Percentiles rank a stretch among this genome's conserved stretches.
Conservation (phyloP, 2,329 filamentous ascomycete species). For the Calonectria pseudoturangicola region DNA sequence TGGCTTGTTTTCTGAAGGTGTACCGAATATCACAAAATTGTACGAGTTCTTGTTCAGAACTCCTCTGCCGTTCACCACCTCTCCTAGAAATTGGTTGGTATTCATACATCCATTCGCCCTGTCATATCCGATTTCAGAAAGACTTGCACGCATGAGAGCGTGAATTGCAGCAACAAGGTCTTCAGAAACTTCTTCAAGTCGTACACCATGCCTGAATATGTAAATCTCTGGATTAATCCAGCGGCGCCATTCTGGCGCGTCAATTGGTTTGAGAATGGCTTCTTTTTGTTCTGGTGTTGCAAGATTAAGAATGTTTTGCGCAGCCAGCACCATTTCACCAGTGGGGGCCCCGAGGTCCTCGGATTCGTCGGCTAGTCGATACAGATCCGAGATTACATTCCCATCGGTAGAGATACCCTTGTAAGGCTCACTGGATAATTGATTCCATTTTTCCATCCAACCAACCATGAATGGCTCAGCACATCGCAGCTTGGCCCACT, state of each 20-base stretch:
- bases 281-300: not conserved
- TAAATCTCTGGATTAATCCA: constrained; percentile 21
- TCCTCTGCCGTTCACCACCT: constrained; percentile 7
- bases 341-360: constrained; percentile 8
- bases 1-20: not conserved
- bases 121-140: not conserved
- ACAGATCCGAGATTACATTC: constrained; percentile 6
- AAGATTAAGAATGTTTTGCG: not conserved
- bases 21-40: constrained; percentile 6
- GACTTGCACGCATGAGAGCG: constrained; percentile 2
- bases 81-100: constrained; percentile 11
- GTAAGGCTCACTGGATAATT: not conserved
- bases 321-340: not conserved
- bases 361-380: not conserved
- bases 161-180: not conserved
- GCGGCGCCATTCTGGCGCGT: not conserved
- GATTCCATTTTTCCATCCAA: constrained; percentile 13
- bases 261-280: not conserved
- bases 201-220: constrained; percentile 1
- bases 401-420: constrained; percentile 3
- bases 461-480: constrained; percentile 10
- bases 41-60: constrained; percentile 12
- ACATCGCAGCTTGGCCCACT: constrained; percentile 8
- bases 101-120: constrained; percentile 8
- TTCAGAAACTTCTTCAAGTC: constrained; percentile 1